These are phyloP conservation scores for Hypomontagnella submonticulosa DNA, from an alignment of 495 filamentous ascomycete genomes.

Conservation along the genomic window DNA sequence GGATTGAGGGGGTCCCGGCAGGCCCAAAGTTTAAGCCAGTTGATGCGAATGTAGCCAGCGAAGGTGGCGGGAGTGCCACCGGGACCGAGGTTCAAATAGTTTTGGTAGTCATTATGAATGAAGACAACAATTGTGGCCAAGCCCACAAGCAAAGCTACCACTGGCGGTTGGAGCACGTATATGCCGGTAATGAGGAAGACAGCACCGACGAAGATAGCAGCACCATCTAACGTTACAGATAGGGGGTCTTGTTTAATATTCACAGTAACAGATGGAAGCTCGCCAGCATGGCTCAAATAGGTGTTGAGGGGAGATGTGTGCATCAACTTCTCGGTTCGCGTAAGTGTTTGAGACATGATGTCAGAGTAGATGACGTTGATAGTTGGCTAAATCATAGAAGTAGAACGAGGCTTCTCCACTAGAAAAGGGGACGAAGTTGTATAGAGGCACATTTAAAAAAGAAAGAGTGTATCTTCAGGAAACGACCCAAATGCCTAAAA, in stretches of 20 bases:
- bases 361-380: conserved; percentile 25
- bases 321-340: conserved; percentile 26
- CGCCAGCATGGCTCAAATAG: conserved; percentile 27
- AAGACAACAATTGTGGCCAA: conserved; percentile 63
- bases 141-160: conserved; percentile 61
- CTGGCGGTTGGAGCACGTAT: conserved; percentile 57
- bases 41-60: conserved; percentile 76
- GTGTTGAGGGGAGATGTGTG: conserved; percentile 13
- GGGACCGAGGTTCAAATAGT: conserved; percentile 80
- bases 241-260: conserved; percentile 62
- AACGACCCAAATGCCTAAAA: conserved; percentile 31
- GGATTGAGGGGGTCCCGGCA: conserved; percentile 67
- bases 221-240: conserved; percentile 59
- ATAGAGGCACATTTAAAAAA: not conserved
- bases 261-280: conserved; percentile 48
- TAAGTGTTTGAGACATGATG: conserved; percentile 39
- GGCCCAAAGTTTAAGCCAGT: conserved; percentile 66
- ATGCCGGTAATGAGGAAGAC: conserved; percentile 59
- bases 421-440: not conserved
- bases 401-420: conserved; percentile 3
- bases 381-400: conserved; percentile 19
- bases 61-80: conserved; percentile 83
- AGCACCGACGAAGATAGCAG: conserved; percentile 55
- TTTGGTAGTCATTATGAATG: conserved; percentile 78
- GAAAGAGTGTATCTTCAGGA: not conserved